phyloP scores from a whole-genome alignment of 2,329 filamentous ascomycete genomes.

The Ophiostoma tasmaniense region DNA sequence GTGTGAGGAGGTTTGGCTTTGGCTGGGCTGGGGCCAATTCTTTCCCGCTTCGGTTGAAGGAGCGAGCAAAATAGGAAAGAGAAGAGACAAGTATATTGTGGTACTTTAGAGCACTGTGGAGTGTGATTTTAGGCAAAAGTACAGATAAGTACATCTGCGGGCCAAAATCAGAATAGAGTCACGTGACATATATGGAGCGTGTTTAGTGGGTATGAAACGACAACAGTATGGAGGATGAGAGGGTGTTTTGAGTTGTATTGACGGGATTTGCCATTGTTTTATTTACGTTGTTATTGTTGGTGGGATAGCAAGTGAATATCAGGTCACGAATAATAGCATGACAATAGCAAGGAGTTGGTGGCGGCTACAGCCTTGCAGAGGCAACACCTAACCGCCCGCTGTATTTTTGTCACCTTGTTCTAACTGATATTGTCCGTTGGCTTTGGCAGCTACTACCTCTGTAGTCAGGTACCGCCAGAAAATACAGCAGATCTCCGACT shows the following conservation, averaged over 20 bases:
- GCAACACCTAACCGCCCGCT: background rate
- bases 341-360: background rate
- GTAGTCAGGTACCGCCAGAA: background rate
- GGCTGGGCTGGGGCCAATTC: conserved; percentile 5
- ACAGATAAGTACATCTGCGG: background rate
- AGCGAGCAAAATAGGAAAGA: conserved; percentile 4
- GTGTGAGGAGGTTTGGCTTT: background rate
- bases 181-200: background rate
- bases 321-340: background rate
- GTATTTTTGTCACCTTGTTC: background rate
- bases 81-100: background rate
- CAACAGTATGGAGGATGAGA: background rate
- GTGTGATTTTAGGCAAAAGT: background rate
- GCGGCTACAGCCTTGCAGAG: background rate
- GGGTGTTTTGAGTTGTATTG: background rate
- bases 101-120: background rate
- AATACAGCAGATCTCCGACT: background rate
- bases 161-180: background rate
- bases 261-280: background rate
- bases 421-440: background rate
- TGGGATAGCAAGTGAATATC: background rate
- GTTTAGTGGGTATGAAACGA: background rate
- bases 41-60: conserved; percentile 7
- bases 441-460: background rate
- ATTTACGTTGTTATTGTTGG: background rate